A percentile compares a stretch with the other conserved stretches of the same genome.
These are phyloP conservation scores for Colletotrichum horii DNA, from an alignment of 2,329 filamentous ascomycete genomes.

Conservation along the genomic window DNA sequence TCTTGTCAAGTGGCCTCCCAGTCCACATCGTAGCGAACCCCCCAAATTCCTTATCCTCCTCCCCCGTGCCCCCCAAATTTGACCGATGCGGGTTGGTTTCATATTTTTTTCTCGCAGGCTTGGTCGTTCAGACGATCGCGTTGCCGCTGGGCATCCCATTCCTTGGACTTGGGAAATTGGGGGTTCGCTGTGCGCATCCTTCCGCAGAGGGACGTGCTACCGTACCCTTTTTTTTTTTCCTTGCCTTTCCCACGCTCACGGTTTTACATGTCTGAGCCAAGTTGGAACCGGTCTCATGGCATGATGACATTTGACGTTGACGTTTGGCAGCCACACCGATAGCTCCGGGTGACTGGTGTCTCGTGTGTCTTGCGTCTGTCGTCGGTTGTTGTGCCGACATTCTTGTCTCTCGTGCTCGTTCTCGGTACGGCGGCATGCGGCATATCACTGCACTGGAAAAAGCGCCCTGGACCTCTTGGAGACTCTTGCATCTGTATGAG, in stretches of 20 bases:
- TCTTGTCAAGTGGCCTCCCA: conserved; percentile 15
- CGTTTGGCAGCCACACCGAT: not conserved
- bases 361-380: not conserved
- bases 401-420: not conserved
- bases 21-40: not conserved
- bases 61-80: not conserved
- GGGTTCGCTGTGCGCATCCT: not conserved
- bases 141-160: conserved; percentile 7
- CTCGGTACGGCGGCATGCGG: not conserved
- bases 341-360: not conserved
- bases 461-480: not conserved
- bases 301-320: conserved; percentile 5
- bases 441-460: not conserved
- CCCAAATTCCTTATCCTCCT: not conserved
- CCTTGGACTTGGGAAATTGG: conserved; percentile 11
- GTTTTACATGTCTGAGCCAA: not conserved
- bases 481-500: not conserved
- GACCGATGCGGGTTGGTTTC: not conserved
- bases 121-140: conserved; percentile 4
- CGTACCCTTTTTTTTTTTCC: not conserved
- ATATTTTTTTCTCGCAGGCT: not conserved
- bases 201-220: not conserved
- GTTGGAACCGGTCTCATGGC: not conserved
- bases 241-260: not conserved
- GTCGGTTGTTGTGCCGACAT: not conserved